Evolutionary conservation across 164 flowering plant genomes (phyloP).

Genomic region (Annona squamosa): DNA sequence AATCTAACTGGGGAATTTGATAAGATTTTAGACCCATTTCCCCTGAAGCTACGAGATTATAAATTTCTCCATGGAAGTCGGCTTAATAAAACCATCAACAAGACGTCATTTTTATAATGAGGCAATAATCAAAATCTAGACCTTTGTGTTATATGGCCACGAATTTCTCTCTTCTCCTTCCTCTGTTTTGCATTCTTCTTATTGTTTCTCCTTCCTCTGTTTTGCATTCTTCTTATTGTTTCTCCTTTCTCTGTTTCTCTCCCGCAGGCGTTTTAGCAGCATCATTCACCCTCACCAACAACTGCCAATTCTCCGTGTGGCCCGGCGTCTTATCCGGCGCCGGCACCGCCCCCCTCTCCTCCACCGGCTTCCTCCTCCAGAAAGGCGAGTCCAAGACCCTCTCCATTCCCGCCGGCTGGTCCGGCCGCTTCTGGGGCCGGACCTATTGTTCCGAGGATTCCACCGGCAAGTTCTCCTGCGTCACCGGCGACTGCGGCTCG

Average conservation of each 20-base stretch:
- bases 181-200: background rate
- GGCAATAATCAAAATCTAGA: too few species aligned
- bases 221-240: background rate
- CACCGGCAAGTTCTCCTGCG: slow-evolving; percentile 61
- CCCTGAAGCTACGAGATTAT: too few species aligned
- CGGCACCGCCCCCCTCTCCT: slow-evolving; percentile 47
- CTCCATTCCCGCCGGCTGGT: slow-evolving; percentile 60
- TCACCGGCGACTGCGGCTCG: slow-evolving; percentile 87
- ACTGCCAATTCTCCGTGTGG: slow-evolving; percentile 72
- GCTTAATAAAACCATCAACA: too few species aligned
- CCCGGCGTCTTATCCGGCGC: slow-evolving; percentile 74
- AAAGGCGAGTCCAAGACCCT: slow-evolving; percentile 40
- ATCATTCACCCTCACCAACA: slow-evolving; percentile 55
- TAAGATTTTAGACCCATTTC: too few species aligned
- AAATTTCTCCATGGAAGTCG: too few species aligned
- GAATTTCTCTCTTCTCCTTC: background rate
- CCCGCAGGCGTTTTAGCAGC: slow-evolving; percentile 33
- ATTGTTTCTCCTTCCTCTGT: background rate
- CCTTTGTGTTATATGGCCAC: too few species aligned
- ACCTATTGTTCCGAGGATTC: slow-evolving; percentile 54
- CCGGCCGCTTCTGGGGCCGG: slow-evolving; percentile 89
- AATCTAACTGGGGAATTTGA: too few species aligned
- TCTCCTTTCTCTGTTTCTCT: background rate
- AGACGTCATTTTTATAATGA: too few species aligned
- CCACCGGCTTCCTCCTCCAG: slow-evolving; percentile 70